These are phyloP conservation scores for Pseudovirgaria hyperparasitica DNA, from an alignment of 2,329 filamentous ascomycete genomes.

Conservation along the genomic window DNA sequence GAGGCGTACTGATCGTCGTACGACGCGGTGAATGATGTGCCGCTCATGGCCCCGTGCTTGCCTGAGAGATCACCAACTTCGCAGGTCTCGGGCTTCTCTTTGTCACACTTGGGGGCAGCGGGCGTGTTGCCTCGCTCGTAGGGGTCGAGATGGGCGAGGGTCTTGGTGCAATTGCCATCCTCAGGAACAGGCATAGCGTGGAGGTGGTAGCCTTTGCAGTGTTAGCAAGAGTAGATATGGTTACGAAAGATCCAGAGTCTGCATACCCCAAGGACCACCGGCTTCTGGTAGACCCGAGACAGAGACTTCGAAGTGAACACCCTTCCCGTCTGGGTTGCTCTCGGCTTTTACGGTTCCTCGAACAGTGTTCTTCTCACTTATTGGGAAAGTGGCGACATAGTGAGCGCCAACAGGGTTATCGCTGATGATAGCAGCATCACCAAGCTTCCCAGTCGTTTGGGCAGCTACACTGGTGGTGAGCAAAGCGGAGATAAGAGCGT, in stretches of 20 bases:
- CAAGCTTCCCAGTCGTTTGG: conserved; percentile 13
- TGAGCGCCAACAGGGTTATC: conserved; percentile 26
- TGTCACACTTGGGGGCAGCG: conserved; percentile 25
- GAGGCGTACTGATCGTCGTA: conserved; percentile 39
- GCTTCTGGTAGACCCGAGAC: conserved; percentile 27
- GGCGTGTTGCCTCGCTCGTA: conserved; percentile 27
- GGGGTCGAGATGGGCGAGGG: conserved; percentile 30
- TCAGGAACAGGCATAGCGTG: conserved; percentile 28
- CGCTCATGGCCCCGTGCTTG: conserved; percentile 29
- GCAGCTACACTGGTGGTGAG: conserved; percentile 17
- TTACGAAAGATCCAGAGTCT: background rate
- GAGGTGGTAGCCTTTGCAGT: conserved; percentile 29
- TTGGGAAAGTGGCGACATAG: conserved; percentile 26
- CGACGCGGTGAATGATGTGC: conserved; percentile 14
- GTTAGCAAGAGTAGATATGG: background rate
- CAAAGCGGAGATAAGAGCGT: conserved; percentile 9
- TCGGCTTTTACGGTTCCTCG: conserved; percentile 21
- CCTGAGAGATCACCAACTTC: conserved; percentile 33
- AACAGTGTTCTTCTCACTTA: conserved; percentile 18
- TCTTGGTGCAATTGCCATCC: conserved; percentile 30
- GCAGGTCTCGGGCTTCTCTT: conserved; percentile 23
- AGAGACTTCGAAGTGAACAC: conserved; percentile 27
- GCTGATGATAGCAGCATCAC: conserved; percentile 19
- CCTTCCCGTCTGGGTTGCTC: conserved; percentile 21
- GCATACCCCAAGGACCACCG: conserved; percentile 32